These are phyloP conservation scores for Halenospora varia DNA, from an alignment of 495 filamentous ascomycete species.

Conservation along the genomic window DNA sequence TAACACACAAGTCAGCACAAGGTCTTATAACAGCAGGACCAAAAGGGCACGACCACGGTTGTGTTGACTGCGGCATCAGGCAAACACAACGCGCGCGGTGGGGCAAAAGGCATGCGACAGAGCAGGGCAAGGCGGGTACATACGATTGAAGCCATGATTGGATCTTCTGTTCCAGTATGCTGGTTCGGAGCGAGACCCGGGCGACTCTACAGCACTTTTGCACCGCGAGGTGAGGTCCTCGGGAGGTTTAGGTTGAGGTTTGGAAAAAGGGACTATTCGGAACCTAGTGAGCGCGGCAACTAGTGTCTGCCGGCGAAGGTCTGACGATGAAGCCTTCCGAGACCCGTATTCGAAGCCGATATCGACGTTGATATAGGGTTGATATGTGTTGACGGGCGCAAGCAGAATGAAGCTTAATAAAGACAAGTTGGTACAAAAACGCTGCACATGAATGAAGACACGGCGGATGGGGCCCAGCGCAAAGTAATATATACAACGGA, in stretches of 20 bases:
- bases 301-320: not conserved
- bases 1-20: conserved; percentile 8
- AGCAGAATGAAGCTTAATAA: too few species aligned
- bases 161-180: conserved; percentile 2
- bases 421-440: too few species aligned
- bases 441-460: too few species aligned
- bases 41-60: not conserved
- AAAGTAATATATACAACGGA: too few species aligned
- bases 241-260: not conserved
- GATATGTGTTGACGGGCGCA: too few species aligned
- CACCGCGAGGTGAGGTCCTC: not conserved
- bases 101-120: conserved; percentile 6
- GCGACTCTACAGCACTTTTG: not conserved
- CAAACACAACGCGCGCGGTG: conserved; percentile 8
- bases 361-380: too few species aligned
- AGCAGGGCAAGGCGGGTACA: conserved; percentile 5
- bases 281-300: not conserved
- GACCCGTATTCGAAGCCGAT: too few species aligned
- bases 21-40: not conserved
- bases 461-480: too few species aligned
- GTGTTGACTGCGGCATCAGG: conserved; percentile 8
- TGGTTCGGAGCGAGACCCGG: not conserved
- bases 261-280: not conserved
- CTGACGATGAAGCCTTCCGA: too few species aligned
- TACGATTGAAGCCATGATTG: conserved; percentile 26